phyloP scores from a whole-genome alignment of 495 filamentous ascomycete species.

The Podospora appendiculata region DNA sequence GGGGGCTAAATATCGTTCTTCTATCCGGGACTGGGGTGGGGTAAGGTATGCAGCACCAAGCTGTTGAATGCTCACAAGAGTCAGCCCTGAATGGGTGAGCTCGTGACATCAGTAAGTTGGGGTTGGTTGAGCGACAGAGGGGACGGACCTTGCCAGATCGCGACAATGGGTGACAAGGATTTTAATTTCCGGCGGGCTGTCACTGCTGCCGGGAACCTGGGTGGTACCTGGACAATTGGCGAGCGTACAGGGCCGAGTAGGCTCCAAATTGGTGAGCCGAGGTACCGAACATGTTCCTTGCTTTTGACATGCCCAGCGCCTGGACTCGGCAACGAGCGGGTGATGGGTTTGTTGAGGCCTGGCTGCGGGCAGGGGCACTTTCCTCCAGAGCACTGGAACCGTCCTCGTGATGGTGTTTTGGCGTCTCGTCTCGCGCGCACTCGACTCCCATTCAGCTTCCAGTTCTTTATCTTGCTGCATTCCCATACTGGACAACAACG shows the following conservation, averaged over 20 bases:
- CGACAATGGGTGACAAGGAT: slow-evolving; percentile 7
- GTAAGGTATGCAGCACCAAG: background rate
- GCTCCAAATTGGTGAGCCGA: background rate
- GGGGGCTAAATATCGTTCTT: too few species aligned
- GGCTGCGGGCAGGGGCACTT: background rate
- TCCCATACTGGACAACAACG: background rate
- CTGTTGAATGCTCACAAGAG: too few species aligned
- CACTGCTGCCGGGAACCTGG: background rate
- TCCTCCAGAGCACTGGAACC: too few species aligned
- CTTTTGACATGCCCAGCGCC: background rate
- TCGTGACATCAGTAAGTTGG: slow-evolving; percentile 18
- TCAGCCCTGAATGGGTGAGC: background rate
- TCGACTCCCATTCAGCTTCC: background rate
- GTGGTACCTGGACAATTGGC: background rate
- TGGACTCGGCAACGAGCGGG: slow-evolving; percentile 16
- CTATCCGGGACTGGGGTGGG: too few species aligned
- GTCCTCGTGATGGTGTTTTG: slow-evolving; percentile 17
- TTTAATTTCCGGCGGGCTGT: slow-evolving; percentile 9
- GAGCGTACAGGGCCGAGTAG: background rate
- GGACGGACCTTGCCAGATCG: background rate
- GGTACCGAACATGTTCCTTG: slow-evolving; percentile 1
- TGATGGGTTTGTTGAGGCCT: slow-evolving; percentile 23
- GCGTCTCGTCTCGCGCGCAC: slow-evolving; percentile 5
- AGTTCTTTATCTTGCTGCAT: background rate
- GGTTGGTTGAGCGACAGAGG: background rate